These are phyloP conservation scores for Heliosperma pusillum DNA, from an alignment of 148 eudicot genomes.

Conservation along the genomic window DNA sequence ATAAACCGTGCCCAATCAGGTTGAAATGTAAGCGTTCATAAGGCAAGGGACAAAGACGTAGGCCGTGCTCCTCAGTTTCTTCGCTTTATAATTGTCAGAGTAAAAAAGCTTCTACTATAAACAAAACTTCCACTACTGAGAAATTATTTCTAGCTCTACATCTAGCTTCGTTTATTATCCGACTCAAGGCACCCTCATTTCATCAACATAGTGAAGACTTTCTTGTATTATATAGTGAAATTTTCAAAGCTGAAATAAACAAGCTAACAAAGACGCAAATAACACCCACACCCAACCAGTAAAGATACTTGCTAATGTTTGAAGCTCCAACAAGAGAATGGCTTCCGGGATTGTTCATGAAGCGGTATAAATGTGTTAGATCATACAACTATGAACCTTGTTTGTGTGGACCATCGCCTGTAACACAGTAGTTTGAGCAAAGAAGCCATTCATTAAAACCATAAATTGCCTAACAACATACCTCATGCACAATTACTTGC, in stretches of 20 bases:
- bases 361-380: not conserved
- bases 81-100: not conserved
- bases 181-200: no score
- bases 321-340: no score
- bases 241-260: no score
- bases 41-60: not conserved
- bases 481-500: conserved; percentile 90
- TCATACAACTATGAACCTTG: not conserved
- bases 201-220: no score
- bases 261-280: no score
- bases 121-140: no score
- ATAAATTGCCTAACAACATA: conserved; percentile 29
- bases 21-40: not conserved
- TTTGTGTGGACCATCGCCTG: not conserved
- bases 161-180: no score
- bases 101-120: no score
- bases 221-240: no score
- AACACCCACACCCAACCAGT: no score
- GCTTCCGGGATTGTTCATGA: conserved; percentile 1
- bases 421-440: not conserved
- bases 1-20: not conserved
- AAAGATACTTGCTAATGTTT: no score
- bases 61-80: not conserved
- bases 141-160: no score
- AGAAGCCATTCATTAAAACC: conserved; percentile 6